These are phyloP conservation scores for Salix koriyanagi DNA, from an alignment of 345 rosid genomes.

Conservation along the genomic window DNA sequence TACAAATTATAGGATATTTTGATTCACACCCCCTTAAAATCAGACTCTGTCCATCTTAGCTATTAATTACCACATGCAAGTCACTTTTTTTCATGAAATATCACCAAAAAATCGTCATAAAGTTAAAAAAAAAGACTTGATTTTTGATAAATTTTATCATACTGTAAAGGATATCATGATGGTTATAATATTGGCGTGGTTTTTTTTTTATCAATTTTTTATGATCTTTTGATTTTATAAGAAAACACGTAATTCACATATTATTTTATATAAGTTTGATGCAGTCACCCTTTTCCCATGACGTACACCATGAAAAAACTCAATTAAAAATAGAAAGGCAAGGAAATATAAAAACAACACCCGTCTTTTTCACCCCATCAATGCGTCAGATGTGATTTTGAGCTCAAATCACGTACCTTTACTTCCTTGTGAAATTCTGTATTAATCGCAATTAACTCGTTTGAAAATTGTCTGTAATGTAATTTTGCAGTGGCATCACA, in stretches of 20 bases:
- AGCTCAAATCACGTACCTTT: background rate
- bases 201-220: too few relatives aligned
- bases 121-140: background rate
- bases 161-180: background rate
- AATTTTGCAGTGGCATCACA: slow-evolving; percentile 74
- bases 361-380: background rate
- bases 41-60: background rate
- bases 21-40: background rate
- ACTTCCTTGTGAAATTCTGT: background rate
- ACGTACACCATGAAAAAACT: background rate
- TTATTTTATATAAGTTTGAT: background rate
- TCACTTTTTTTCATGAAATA: background rate
- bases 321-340: background rate
- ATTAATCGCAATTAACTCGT: background rate
- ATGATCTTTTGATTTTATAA: too few relatives aligned
- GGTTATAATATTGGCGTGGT: too few relatives aligned
- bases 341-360: background rate
- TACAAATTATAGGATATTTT: background rate
- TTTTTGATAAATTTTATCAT: background rate
- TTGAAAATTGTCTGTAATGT: background rate
- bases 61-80: background rate
- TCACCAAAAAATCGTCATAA: background rate
- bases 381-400: background rate
- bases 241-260: background rate
- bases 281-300: background rate